Evolutionary conservation across 225 moss, liverwort and hornwort species (phyloP).

Genomic region (Lunularia cruciata): DNA sequence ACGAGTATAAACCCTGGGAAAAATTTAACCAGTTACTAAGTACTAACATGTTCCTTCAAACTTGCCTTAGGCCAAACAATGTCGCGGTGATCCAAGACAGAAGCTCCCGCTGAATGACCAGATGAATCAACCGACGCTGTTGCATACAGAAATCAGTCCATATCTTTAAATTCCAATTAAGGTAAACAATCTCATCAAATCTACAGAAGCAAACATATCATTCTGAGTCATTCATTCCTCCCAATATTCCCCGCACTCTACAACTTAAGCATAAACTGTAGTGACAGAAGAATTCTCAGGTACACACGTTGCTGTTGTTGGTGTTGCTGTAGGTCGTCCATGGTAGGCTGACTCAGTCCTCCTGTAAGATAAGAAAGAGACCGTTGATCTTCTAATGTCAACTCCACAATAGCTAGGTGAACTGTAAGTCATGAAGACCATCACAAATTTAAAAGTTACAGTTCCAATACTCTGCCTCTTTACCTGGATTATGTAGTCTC

Average conservation of each 20-base stretch:
- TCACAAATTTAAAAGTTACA: neutral
- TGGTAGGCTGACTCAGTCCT: slow-evolving; percentile 33
- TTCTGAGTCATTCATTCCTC: too few relatives aligned
- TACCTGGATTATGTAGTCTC: slow-evolving; percentile 44
- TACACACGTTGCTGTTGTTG: slow-evolving; percentile 74
- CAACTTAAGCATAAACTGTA: neutral
- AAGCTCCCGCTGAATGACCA: slow-evolving; percentile 41
- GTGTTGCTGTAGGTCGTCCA: slow-evolving; percentile 46
- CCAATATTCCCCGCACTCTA: neutral
- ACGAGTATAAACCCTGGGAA: neutral
- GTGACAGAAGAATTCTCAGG: slow-evolving; percentile 79
- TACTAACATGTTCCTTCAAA: neutral
- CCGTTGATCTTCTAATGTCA: too few relatives aligned
- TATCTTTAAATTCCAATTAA: too few relatives aligned
- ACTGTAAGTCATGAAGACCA: neutral
- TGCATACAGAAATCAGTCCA: too few relatives aligned
- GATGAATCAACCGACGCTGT: slow-evolving; percentile 62
- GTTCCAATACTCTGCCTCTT: too few relatives aligned
- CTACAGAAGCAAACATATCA: neutral
- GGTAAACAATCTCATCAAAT: neutral
- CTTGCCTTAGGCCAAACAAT: slow-evolving; percentile 57
- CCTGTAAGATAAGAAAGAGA: slow-evolving; percentile 19
- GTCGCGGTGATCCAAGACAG: slow-evolving; percentile 50
- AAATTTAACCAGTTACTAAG: neutral
- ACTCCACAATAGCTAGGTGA: neutral